Evolutionary conservation across 768 basidiomycete species (phyloP).

Genomic region (Xerocomellus chrysenteron): DNA sequence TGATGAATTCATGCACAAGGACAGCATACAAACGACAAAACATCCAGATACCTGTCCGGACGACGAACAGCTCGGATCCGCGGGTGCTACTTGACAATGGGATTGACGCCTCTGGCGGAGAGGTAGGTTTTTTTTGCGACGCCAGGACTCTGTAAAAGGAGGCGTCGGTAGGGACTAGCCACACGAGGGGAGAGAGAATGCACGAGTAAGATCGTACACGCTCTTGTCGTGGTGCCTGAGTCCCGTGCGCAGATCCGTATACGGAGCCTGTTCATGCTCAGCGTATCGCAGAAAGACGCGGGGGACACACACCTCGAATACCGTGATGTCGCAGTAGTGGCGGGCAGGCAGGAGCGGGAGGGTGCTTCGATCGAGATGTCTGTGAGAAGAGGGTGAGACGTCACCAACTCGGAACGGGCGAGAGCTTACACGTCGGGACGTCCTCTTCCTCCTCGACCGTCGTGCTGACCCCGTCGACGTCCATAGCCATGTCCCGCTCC

Average conservation of each 20-base stretch:
- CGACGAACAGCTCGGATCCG: too few species aligned
- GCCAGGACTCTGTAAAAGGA: slow-evolving; percentile 46
- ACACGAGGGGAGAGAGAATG: slow-evolving; percentile 6
- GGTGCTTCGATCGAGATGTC: slow-evolving; percentile 84
- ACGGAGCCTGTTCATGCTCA: slow-evolving; percentile 52
- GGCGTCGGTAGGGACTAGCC: background rate
- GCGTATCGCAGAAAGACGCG: background rate
- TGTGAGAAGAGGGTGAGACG: slow-evolving; percentile 24
- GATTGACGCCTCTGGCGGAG: slow-evolving; percentile 51
- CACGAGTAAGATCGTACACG: slow-evolving; percentile 79
- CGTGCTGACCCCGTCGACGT: slow-evolving; percentile 44
- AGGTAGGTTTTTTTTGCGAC: slow-evolving; percentile 67
- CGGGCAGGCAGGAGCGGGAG: slow-evolving; percentile 73
- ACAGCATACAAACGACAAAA: too few species aligned
- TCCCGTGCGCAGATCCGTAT: slow-evolving; percentile 79
- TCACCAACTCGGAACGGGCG: background rate
- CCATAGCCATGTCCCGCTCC: slow-evolving; percentile 39
- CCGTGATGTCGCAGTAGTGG: slow-evolving; percentile 85
- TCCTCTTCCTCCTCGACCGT: slow-evolving; percentile 56
- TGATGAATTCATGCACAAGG: too few species aligned
- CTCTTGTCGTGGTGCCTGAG: slow-evolving; percentile 84
- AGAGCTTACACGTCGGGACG: slow-evolving; percentile 62
- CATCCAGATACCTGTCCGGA: too few species aligned
- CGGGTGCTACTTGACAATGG: slow-evolving; percentile 40
- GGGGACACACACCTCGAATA: slow-evolving; percentile 56